Evolutionary conservation across 768 basidiomycete genomes (phyloP), one percentile per base, ranked within the genome.

Genomic region (Floccularia luteovirens): DNA sequence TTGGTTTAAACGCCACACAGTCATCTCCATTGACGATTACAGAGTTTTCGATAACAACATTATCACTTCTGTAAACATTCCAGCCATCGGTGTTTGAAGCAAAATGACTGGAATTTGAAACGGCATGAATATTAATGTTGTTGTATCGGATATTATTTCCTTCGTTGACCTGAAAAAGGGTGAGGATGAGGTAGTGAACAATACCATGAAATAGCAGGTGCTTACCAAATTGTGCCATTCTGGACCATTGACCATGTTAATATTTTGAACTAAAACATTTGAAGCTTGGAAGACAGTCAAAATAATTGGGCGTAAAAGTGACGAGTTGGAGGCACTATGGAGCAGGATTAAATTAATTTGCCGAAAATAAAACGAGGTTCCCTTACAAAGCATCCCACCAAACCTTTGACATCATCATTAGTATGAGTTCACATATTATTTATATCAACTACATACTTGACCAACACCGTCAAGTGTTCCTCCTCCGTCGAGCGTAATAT

Each of bases 401-500:
- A 3, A 65, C 57, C 73, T 75, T 30, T 3, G 5, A 22, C 11
- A 11, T 31, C n/a, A 41, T 32, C 8, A 21, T 19, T 10, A 25
- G 14, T 32, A 36, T 19, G 19, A 23, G 36, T 10, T 5, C 13
- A 23, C 12, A 3, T 28, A 3, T 21, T 17, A 12, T 16, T 24
- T 19, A 19, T 16, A 28, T 7, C 13, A 28, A 31, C 16, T 7
- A 38, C 67, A 39, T 44, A 74, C 73, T 59, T 82, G 79, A 8
- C 81, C 81, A 23, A 70, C 67, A 13, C 79, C 81, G 50, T 81
- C 77, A 13, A 84, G 62, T 2, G 75, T 77, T 8, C 80, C 80
- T 24, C 79, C 78, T 5, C 81, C 79, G 40, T 72, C 68, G 16
- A 76, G 49, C 5, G 57, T 23, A 28, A 75, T 60, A 42, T 74